A percentile compares a stretch with the other conserved stretches of the same genome.
phyloP scores from a whole-genome alignment of 306 rosid species.

The Bauhinia variegata region DNA sequence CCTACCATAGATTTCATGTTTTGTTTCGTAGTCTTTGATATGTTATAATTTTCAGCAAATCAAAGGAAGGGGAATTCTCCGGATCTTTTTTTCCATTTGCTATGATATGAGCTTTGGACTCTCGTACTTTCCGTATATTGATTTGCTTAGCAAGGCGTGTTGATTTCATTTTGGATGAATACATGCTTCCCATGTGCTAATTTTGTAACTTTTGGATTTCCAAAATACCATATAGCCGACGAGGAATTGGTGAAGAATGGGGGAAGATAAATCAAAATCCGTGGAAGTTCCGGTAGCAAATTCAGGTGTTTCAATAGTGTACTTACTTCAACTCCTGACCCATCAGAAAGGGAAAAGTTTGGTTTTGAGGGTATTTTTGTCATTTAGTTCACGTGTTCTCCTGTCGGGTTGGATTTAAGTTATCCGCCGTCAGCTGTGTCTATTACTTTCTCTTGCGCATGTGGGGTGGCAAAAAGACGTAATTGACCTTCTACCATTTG shows the following conservation, averaged over 20 bases:
- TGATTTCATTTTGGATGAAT: constrained; percentile 16
- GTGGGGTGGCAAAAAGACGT: constrained; percentile 46
- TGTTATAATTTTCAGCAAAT: constrained; percentile 16
- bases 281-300: constrained; percentile 36
- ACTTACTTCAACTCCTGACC: constrained; percentile 11
- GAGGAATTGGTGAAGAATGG: background rate
- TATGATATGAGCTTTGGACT: constrained; percentile 23
- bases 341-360: constrained; percentile 12
- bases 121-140: constrained; percentile 17
- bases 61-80: constrained; percentile 5
- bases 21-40: background rate
- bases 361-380: constrained; percentile 49
- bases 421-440: constrained; percentile 25
- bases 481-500: constrained; percentile 38
- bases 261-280: constrained; percentile 21
- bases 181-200: background rate
- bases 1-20: background rate
- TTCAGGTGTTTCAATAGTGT: constrained; percentile 22
- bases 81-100: constrained; percentile 41
- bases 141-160: constrained; percentile 24
- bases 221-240: constrained; percentile 11
- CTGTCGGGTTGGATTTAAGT: constrained; percentile 36
- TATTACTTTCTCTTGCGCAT: constrained; percentile 23
- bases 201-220: constrained; percentile 9
- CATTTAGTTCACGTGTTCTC: constrained; percentile 36